Base-by-base conservation (phyloP, 192 early-diverging fungal genomes). In the Backusella mclennaniae region DNA sequence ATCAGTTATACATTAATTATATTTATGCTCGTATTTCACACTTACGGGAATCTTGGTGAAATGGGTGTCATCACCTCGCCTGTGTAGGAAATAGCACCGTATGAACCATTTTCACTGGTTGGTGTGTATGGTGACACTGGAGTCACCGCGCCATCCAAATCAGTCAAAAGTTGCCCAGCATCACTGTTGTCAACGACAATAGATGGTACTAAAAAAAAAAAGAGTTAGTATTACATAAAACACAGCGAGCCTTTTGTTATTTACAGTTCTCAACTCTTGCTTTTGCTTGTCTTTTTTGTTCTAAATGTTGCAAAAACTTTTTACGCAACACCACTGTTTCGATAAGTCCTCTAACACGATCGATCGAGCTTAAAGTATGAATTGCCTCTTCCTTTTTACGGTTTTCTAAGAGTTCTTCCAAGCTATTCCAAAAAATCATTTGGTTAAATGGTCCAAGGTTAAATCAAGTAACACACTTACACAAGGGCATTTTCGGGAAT, bases 401-500 rank as follows among this genome's bases (percentile, higher is more conserved):
- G 23, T 84, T 75, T 39, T 79, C 69, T 23, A 86, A 38, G 17
- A 82, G 72, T 17, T 86, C 85, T 12, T 86, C 77, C 49, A 85
- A 73, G 23, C 84, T 85, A 39, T 23, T 69, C 2, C 26, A 14
- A 53, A 44, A 53, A 19, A 14, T 15, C 26, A 38, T 31, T 49
- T 49, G 36, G 35, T 71, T 71, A 44, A 49, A 11, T 11, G 8
- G 29, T 42, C 7, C 21, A 39, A 35, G 41, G 31, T 29, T 56
- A 79, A 23, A 35, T 15, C 26, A 41, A 66, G 7, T 29, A 31
- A 42, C 68, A 73, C 82, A 73, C 82, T 81, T 82, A 85, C 84
- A 82, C 29, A 35, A 90, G 77, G 4, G 84, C 84, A 66, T 87
- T 77, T n/a, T 90, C 89, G 52, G 86, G 84, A 68, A 85, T 81